Percentiles rank a stretch among this genome's conserved stretches.
Evolutionary conservation across 2,329 filamentous ascomycete genomes (phyloP).

Genomic region (Colletotrichum caudatum): DNA sequence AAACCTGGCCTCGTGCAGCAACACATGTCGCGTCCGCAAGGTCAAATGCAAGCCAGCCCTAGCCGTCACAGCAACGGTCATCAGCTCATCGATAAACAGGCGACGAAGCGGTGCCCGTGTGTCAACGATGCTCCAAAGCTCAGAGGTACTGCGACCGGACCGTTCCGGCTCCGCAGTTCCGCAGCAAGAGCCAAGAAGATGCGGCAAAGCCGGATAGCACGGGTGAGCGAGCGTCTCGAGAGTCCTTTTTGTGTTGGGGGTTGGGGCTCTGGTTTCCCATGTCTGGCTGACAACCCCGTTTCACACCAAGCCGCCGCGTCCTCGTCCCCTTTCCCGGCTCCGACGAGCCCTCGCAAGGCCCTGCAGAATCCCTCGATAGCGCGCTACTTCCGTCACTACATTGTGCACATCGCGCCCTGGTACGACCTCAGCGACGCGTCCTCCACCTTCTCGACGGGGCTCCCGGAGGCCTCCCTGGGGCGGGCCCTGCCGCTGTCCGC

Average conservation of each 20-base stretch:
- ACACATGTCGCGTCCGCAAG: slow-evolving; percentile 54
- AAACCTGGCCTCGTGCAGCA: slow-evolving; percentile 43
- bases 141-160: slow-evolving; percentile 52
- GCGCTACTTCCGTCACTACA: slow-evolving; percentile 56
- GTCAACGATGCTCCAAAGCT: slow-evolving; percentile 48
- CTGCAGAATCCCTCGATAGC: slow-evolving; percentile 50
- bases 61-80: not conserved
- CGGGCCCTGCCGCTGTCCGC: slow-evolving; percentile 58
- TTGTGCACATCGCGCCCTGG: slow-evolving; percentile 55
- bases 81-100: slow-evolving; percentile 44
- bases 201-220: not conserved
- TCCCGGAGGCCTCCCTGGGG: slow-evolving; percentile 54
- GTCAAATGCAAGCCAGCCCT: slow-evolving; percentile 48
- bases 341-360: slow-evolving; percentile 46
- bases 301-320: not conserved
- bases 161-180: slow-evolving; percentile 35
- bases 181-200: not conserved
- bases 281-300: not conserved
- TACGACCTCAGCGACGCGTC: slow-evolving; percentile 60
- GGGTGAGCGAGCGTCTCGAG: not conserved
- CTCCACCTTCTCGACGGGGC: slow-evolving; percentile 50
- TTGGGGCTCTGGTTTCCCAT: accelerated
- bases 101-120: slow-evolving; percentile 50
- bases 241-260: not conserved
- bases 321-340: slow-evolving; percentile 2